phyloP scores from a whole-genome alignment of 106 monocot species.

The Dendrobium chrysotoxum region DNA sequence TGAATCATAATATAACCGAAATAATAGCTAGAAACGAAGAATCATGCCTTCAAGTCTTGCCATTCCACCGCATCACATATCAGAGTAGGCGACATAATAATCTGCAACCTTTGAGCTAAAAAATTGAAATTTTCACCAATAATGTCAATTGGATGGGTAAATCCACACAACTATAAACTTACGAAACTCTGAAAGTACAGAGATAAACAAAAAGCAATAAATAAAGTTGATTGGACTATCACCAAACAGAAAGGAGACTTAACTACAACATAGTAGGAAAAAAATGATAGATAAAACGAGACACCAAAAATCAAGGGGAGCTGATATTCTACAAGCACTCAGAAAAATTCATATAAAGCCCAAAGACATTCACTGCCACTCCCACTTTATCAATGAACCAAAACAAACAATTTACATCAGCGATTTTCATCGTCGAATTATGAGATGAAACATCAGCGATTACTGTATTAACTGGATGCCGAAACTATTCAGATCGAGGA shows the following conservation, averaged over 20 bases:
- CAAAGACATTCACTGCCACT: background rate
- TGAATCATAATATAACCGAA: background rate
- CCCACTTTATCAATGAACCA: background rate
- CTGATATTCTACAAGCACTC: background rate
- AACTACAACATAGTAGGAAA: background rate
- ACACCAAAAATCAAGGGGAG: background rate
- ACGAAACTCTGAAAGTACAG: background rate
- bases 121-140: background rate
- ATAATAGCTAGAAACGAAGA: background rate
- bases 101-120: constrained; percentile 12
- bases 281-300: background rate
- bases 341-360: background rate
- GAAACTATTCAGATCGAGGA: too few species aligned
- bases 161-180: background rate
- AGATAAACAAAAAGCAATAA: background rate
- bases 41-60: constrained; percentile 72
- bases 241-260: too few species aligned
- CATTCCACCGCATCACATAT: constrained; percentile 73
- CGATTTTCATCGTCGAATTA: background rate
- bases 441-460: background rate
- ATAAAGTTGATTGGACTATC: background rate
- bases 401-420: background rate
- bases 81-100: constrained; percentile 49
- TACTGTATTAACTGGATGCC: too few species aligned
- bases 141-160: background rate